Percentiles rank a stretch among this genome's conserved stretches.
These are phyloP conservation scores for Solanum medicagineum DNA, from an alignment of 257 asterid genomes.

Conservation along the genomic window DNA sequence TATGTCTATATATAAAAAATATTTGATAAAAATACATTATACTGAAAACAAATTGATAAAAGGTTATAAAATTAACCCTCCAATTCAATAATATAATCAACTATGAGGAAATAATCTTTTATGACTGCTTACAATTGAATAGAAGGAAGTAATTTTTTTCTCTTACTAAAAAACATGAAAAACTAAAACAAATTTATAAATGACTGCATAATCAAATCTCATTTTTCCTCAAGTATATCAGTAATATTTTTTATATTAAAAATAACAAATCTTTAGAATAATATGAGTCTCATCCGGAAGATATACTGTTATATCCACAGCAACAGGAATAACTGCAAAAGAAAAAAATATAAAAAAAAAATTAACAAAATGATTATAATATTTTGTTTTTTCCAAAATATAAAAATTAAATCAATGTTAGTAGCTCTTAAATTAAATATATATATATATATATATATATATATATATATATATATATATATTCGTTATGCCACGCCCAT, in stretches of 20 bases:
- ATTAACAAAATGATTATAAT: not conserved
- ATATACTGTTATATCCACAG: slow-evolving; percentile 63
- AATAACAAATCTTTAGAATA: slow-evolving; percentile 54
- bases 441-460: too few species aligned
- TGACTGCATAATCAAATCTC: not conserved
- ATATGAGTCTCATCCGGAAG: slow-evolving; percentile 71
- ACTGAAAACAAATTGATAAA: too few species aligned
- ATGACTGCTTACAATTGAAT: not conserved
- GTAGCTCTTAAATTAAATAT: not conserved
- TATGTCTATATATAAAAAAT: too few species aligned
- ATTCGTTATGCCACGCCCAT: slow-evolving; percentile 76
- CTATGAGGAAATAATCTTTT: too few species aligned
- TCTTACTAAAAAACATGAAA: too few species aligned
- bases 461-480: too few species aligned
- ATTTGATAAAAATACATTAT: too few species aligned
- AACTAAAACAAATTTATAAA: not conserved
- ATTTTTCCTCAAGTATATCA: not conserved
- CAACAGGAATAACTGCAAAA: slow-evolving; percentile 73
- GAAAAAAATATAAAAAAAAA: not conserved
- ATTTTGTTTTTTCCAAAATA: not conserved
- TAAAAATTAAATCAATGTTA: not conserved
- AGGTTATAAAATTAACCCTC: too few species aligned
- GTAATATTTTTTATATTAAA: not conserved
- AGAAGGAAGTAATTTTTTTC: too few species aligned
- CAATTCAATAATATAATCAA: too few species aligned